These are phyloP conservation scores for Chaetomium tenue DNA, from an alignment of 495 filamentous ascomycete species.

Conservation along the genomic window DNA sequence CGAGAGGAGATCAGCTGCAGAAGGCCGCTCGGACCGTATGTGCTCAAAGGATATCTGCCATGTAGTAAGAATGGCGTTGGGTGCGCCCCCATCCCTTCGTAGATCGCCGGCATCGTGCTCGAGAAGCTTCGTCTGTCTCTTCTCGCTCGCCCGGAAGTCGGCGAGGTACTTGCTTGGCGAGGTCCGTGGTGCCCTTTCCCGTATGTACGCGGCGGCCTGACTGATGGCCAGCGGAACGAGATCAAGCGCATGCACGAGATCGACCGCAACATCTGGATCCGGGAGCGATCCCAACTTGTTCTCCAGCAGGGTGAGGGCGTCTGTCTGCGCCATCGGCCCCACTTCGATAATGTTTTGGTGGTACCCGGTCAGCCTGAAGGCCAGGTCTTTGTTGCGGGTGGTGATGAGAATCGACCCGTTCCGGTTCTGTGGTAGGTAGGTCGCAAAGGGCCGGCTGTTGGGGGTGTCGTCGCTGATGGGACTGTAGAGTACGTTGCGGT, in stretches of 20 bases:
- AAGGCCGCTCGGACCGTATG: constrained; percentile 22
- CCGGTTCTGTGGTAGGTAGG: too few relatives aligned
- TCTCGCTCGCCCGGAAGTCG: constrained; percentile 28
- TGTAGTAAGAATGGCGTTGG: constrained; percentile 36
- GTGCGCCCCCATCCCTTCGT: constrained; percentile 29
- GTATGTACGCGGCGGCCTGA: too few relatives aligned
- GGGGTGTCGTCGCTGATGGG: too few relatives aligned
- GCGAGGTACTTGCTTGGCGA: too few relatives aligned
- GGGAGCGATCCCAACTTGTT: constrained; percentile 28
- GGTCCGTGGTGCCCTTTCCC: too few relatives aligned
- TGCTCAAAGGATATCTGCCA: constrained; percentile 39
- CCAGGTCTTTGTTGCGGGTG: constrained; percentile 33
- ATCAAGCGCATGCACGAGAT: constrained; percentile 43
- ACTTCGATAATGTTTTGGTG: constrained; percentile 23
- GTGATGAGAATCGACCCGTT: constrained; percentile 24
- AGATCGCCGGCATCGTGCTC: constrained; percentile 33
- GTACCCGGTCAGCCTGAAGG: constrained; percentile 25
- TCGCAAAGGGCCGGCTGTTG: too few relatives aligned
- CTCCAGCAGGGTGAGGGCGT: constrained; percentile 34
- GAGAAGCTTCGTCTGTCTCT: constrained; percentile 31
- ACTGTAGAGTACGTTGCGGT: too few relatives aligned
- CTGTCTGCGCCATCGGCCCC: constrained; percentile 29
- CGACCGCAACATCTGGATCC: constrained; percentile 23
- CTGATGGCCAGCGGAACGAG: constrained; percentile 47
- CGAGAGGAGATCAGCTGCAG: constrained; percentile 41